Conservation (phyloP, 805 yeast species). For the Aciculoconidium aculeatum region DNA sequence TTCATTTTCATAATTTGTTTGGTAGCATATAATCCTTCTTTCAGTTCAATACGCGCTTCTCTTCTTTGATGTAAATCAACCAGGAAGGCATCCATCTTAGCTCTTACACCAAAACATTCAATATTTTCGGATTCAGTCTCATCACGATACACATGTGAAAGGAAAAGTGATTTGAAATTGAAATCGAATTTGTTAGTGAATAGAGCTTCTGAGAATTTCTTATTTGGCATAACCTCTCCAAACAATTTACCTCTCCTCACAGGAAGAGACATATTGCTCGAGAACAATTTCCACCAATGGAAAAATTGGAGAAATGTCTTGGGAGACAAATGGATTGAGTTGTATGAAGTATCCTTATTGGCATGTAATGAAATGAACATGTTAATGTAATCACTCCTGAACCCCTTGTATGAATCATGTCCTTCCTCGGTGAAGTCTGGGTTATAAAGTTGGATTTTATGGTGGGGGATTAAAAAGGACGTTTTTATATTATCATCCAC, state of each 20-base stretch:
- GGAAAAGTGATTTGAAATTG: conserved; percentile 61
- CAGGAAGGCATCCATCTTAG: conserved; percentile 30
- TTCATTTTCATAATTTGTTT: conserved; percentile 49
- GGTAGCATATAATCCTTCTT: conserved; percentile 42
- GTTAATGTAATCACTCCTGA: conserved; percentile 34
- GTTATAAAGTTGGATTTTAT: conserved; percentile 49
- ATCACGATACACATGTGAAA: conserved; percentile 67
- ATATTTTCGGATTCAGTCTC: conserved; percentile 36
- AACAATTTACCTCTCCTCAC: conserved; percentile 71
- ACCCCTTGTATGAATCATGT: conserved; percentile 38
- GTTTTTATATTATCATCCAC: conserved; percentile 29
- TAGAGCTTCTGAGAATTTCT: conserved; percentile 71
- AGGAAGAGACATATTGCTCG: conserved; percentile 75
- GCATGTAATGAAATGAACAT: conserved; percentile 38
- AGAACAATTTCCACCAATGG: conserved; percentile 81
- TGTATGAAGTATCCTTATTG: conserved; percentile 40
- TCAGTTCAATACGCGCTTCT: conserved; percentile 29
- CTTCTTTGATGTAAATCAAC: conserved; percentile 39
- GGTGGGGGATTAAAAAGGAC: conserved; percentile 51
- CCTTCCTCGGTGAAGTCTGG: conserved; percentile 41
- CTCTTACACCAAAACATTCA: conserved; percentile 64
- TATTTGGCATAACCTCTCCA: conserved; percentile 45
- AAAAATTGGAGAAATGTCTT: conserved; percentile 60
- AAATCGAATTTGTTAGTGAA: conserved; percentile 78
- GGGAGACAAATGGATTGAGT: conserved; percentile 76